Base-by-base conservation (phyloP, 2,329 filamentous ascomycete species). In the Phyllosticta citrichinensis region DNA sequence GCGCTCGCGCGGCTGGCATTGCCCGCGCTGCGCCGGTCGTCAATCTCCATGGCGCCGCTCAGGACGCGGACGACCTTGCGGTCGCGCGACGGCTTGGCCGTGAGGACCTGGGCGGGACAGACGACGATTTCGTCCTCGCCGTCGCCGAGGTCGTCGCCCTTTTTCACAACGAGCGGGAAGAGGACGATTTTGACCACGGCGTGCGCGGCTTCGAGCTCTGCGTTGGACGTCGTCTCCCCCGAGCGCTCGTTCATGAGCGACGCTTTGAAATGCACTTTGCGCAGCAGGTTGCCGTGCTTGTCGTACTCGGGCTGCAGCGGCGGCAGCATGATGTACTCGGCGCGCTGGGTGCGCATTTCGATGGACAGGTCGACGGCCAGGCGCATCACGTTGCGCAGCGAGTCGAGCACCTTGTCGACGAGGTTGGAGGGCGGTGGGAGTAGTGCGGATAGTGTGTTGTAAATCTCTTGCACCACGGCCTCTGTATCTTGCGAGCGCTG, bases 321-420 rank as follows among this genome's bases (percentile, higher is more conserved):
- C 27, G 94, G 93, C 19, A 97, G 85, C 93, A 99, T 99, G 79
- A 96, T 94, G 78, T 96, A 99, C 77, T 97, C 94, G 47, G 94
- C 91, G 63, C 91, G 86, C 74, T 99, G 94, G 17, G 88, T 95
- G 71, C 94, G 91, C 94, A 99, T 99, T 77, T 97, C 92, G 66
- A 99, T 86, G 1, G 91, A 91, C 11, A 99, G 83, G 62, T 89
- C 88, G 56, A 97, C 94, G 0, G 95, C 94, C 64, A 93, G 85
- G 66, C 85, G 85, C 75, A 99, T 86, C 57, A 99, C 91, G 67
- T 89, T 91, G 68, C 88, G 87, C 59, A 99, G 82, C 65, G 93
- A 92, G 35, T 89, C 84, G 67, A 91, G 83, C 55, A 97, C 89
- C 71, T 95, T 89, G 51, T 81, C 77, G 75, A 94, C 88, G 61